Evolutionary conservation across 2,329 filamentous ascomycete species (phyloP).

Genomic region (Aphanocladium album): DNA sequence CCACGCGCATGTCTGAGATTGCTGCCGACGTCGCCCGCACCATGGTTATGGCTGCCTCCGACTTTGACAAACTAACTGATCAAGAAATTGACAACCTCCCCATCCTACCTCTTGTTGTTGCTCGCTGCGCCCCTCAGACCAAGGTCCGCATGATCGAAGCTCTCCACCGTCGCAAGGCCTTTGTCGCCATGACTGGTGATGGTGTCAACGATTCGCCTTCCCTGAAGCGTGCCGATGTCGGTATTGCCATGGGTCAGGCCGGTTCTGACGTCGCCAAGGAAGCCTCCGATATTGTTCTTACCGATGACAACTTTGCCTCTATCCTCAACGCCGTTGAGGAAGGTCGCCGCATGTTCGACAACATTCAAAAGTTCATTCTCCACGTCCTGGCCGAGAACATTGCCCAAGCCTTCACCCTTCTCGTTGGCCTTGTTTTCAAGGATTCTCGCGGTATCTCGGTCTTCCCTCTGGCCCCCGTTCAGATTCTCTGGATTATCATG

Average conservation of each 20-base stretch:
- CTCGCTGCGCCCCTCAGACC: slow-evolving; percentile 61
- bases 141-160: slow-evolving; percentile 70
- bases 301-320: slow-evolving; percentile 67
- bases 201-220: slow-evolving; percentile 65
- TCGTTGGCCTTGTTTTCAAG: slow-evolving; percentile 68
- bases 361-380: slow-evolving; percentile 68
- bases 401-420: slow-evolving; percentile 61
- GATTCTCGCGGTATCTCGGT: slow-evolving; percentile 58
- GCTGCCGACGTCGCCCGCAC: slow-evolving; percentile 50
- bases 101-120: slow-evolving; percentile 58
- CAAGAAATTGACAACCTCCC: slow-evolving; percentile 58
- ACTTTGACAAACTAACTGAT: slow-evolving; percentile 62
- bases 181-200: slow-evolving; percentile 64
- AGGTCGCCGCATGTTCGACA: slow-evolving; percentile 66
- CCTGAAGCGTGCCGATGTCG: slow-evolving; percentile 60
- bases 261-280: slow-evolving; percentile 69
- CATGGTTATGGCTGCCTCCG: slow-evolving; percentile 62
- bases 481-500: slow-evolving; percentile 78
- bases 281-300: slow-evolving; percentile 62
- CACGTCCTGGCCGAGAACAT: slow-evolving; percentile 65
- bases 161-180: slow-evolving; percentile 55
- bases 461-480: slow-evolving; percentile 67
- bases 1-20: slow-evolving; percentile 43
- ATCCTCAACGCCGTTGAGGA: slow-evolving; percentile 69
- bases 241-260: slow-evolving; percentile 63